phyloP scores from a whole-genome alignment of 352 stramenopile species.

The Globisporangium cylindrosporum region DNA sequence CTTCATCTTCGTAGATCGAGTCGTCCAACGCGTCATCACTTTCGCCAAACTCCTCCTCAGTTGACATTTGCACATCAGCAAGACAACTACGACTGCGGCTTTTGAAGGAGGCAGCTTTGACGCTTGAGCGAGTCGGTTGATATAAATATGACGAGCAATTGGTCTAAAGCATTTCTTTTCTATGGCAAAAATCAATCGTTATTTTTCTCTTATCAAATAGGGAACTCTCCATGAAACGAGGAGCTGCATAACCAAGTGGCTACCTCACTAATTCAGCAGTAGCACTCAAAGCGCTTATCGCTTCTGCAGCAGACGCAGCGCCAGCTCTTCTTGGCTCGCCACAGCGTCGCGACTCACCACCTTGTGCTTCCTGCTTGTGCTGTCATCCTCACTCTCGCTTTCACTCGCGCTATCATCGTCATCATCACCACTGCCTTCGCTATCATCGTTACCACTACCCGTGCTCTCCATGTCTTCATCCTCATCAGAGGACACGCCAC shows the following conservation, averaged over 20 bases:
- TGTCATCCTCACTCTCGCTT: constrained; percentile 1
- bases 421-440: constrained; percentile 17
- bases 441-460: constrained; percentile 25
- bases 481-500: constrained; percentile 27
- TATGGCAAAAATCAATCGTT: constrained; percentile 3
- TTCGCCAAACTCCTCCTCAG: constrained; percentile 1
- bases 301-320: constrained; percentile 73
- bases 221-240: not conserved
- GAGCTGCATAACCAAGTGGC: not conserved
- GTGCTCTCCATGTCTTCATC: constrained; percentile 26
- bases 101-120: not conserved
- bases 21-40: constrained; percentile 2
- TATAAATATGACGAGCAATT: not conserved
- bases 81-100: not conserved
- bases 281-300: constrained; percentile 21
- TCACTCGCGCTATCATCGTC: constrained; percentile 18
- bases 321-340: constrained; percentile 75
- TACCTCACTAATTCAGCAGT: not conserved
- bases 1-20: constrained; percentile 34
- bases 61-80: not conserved
- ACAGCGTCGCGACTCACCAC: constrained; percentile 44
- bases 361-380: constrained; percentile 28
- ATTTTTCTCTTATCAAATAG: not conserved
- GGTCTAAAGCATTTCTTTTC: not conserved
- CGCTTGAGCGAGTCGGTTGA: not conserved